Conservation (phyloP, 768 basidiomycete genomes). For the Hericium erinaceus region DNA sequence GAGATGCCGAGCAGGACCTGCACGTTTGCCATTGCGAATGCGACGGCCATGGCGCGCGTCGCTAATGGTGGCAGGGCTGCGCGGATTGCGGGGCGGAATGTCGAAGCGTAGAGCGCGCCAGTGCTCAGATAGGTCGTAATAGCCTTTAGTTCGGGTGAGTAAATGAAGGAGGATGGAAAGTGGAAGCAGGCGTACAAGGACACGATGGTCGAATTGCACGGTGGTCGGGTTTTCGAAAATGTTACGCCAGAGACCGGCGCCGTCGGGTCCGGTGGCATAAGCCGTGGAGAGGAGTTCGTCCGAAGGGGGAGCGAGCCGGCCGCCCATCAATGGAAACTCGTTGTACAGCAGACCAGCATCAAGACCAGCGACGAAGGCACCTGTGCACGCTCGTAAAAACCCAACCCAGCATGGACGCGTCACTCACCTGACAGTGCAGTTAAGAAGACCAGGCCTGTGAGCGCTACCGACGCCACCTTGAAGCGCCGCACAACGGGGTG, state of each 20-base stretch:
- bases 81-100: slow-evolving; percentile 39
- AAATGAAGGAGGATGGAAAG: background rate
- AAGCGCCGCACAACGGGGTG: slow-evolving; percentile 52
- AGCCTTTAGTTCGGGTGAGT: slow-evolving; percentile 40
- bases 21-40: slow-evolving; percentile 74
- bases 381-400: slow-evolving; percentile 29
- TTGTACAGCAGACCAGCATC: slow-evolving; percentile 98
- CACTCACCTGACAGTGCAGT: slow-evolving; percentile 84
- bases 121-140: slow-evolving; percentile 74
- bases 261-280: slow-evolving; percentile 63
- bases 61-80: slow-evolving; percentile 52
- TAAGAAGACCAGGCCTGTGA: slow-evolving; percentile 76
- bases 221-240: slow-evolving; percentile 96
- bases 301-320: slow-evolving; percentile 67
- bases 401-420: background rate
- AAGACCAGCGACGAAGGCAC: slow-evolving; percentile 95
- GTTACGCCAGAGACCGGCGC: slow-evolving; percentile 85
- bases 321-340: slow-evolving; percentile 96
- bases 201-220: slow-evolving; percentile 93
- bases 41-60: slow-evolving; percentile 40
- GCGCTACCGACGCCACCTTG: slow-evolving; percentile 43
- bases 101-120: slow-evolving; percentile 50
- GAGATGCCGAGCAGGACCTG: slow-evolving; percentile 73
- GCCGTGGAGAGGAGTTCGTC: slow-evolving; percentile 72
- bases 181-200: slow-evolving; percentile 52